Percentiles rank a stretch among this genome's conserved stretches.
These are phyloP conservation scores for Lenzites betulinus DNA, from an alignment of 768 basidiomycete genomes.

Conservation along the genomic window DNA sequence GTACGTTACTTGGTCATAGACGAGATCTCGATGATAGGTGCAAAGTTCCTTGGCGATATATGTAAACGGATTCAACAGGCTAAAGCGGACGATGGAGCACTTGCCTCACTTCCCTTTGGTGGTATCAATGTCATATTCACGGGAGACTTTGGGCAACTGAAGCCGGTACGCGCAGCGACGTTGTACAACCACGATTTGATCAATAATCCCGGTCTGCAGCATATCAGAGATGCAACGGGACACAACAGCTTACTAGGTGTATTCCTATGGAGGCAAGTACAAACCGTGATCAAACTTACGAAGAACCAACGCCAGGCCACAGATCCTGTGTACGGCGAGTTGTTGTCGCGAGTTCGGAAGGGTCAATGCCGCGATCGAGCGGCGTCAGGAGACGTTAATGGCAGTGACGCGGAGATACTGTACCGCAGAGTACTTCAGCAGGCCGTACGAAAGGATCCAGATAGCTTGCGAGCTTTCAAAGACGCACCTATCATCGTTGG, in stretches of 20 bases:
- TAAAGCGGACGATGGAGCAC: conserved; percentile 15
- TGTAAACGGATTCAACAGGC: conserved; percentile 27
- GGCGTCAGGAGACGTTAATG: not conserved
- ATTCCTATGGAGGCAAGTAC: not conserved
- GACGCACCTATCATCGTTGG: conserved; percentile 8
- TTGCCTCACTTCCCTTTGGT: not conserved
- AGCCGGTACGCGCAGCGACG: conserved; percentile 24
- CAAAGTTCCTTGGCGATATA: conserved; percentile 24
- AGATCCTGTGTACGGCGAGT: not conserved
- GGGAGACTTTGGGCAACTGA: conserved; percentile 34
- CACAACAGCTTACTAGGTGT: not conserved
- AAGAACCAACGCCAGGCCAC: not conserved
- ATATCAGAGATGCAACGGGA: not conserved
- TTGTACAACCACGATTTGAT: conserved; percentile 21
- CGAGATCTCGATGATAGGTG: conserved; percentile 28
- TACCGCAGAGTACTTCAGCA: not conserved
- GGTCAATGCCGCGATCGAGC: not conserved
- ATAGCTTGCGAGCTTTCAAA: not conserved
- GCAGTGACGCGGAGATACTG: not conserved
- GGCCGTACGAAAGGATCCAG: not conserved
- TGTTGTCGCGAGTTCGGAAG: not conserved
- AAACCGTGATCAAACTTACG: not conserved
- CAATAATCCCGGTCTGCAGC: not conserved
- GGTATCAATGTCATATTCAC: conserved; percentile 37
- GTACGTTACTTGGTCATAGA: conserved; percentile 28